Conservation (phyloP, 768 basidiomycete species). For the Suillus tomentosus region DNA sequence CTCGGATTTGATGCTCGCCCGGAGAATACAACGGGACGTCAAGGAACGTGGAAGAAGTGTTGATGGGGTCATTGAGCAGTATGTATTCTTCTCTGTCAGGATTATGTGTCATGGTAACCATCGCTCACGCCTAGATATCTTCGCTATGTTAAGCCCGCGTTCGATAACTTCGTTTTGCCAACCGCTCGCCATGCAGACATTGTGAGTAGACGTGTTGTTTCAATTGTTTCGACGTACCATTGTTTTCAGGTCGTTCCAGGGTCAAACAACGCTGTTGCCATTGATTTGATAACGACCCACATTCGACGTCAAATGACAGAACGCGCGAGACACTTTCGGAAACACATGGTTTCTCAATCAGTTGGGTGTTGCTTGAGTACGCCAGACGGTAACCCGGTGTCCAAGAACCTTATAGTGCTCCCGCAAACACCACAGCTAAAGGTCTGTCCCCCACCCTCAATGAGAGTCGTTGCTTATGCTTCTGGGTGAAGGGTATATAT, state of each 20-base stretch:
- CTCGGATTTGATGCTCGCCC: conserved; percentile 95
- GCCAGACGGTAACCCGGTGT: conserved; percentile 42
- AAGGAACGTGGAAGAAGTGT: conserved; percentile 86
- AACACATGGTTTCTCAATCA: conserved; percentile 62
- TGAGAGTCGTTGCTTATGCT: background rate
- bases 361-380: conserved; percentile 37
- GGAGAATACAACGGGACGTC: conserved; percentile 86
- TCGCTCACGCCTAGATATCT: conserved; percentile 62
- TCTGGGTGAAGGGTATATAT: conserved; percentile 70
- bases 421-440: conserved; percentile 79
- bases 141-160: conserved; percentile 92
- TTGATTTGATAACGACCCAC: conserved; percentile 92
- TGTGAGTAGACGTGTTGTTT: conserved; percentile 39
- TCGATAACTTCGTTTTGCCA: conserved; percentile 91
- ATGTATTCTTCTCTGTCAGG: conserved; percentile 23
- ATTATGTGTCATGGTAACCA: conserved; percentile 3
- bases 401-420: conserved; percentile 62
- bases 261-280: conserved; percentile 83
- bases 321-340: conserved; percentile 71
- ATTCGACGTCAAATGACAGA: conserved; percentile 82
- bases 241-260: conserved; percentile 90
- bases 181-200: conserved; percentile 89
- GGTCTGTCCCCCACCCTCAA: conserved; percentile 42
- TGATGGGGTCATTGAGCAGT: conserved; percentile 90
- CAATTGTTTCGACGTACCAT: background rate